Evolutionary conservation across 2,329 filamentous ascomycete species (phyloP).

Genomic region (Didymella pomorum): DNA sequence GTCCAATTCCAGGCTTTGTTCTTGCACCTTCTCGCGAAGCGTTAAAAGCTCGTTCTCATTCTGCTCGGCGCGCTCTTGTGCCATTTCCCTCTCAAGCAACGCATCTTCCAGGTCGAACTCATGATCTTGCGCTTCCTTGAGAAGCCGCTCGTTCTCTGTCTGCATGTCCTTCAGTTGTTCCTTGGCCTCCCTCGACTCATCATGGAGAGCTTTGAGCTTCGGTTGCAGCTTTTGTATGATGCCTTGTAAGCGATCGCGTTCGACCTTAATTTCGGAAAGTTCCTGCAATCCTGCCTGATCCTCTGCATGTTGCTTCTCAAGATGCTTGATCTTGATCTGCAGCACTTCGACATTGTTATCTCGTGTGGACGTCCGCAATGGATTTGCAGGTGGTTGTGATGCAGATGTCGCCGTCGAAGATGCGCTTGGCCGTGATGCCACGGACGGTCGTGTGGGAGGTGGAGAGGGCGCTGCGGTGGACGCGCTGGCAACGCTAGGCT

Average conservation of each 20-base stretch:
- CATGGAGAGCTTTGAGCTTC: conserved; percentile 85
- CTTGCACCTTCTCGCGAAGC: conserved; percentile 78
- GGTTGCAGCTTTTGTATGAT: conserved; percentile 91
- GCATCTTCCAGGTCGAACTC: conserved; percentile 87
- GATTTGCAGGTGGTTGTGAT: conserved; percentile 23
- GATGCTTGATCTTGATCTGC: conserved; percentile 82
- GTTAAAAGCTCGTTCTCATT: conserved; percentile 81
- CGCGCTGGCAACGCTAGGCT: conserved; percentile 30
- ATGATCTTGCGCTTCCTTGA: conserved; percentile 80
- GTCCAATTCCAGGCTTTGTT: conserved; percentile 87
- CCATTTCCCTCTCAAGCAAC: conserved; percentile 92
- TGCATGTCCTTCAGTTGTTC: conserved; percentile 79
- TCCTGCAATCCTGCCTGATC: conserved; percentile 85
- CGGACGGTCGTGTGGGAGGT: conserved; percentile 13
- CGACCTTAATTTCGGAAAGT: conserved; percentile 76
- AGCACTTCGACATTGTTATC: conserved; percentile 73
- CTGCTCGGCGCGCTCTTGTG: conserved; percentile 88
- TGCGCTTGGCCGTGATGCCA: conserved; percentile 26
- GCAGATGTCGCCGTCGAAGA: conserved; percentile 17
- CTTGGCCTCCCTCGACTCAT: conserved; percentile 72
- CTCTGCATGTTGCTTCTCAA: conserved; percentile 86
- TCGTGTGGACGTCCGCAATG: conserved; percentile 26
- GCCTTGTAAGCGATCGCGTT: conserved; percentile 78
- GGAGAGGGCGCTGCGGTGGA: conserved; percentile 21
- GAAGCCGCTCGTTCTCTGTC: conserved; percentile 71